Conservation (phyloP, 306 rosid genomes). For the Morella rubra region DNA sequence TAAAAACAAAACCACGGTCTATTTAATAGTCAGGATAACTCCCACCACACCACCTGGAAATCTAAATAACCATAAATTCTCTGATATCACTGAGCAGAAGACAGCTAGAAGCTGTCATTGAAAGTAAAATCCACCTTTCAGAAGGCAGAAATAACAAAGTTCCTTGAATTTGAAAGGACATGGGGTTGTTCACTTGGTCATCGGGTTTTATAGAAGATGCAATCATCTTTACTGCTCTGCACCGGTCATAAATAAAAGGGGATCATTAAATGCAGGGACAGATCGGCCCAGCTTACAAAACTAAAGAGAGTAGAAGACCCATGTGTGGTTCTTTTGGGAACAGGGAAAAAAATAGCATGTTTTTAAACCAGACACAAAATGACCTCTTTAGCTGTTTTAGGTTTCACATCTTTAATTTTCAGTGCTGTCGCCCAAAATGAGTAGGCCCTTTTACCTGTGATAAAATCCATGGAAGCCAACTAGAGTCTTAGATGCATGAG, state of each 20-base stretch:
- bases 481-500: slow-evolving; percentile 19
- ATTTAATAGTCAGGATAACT: slow-evolving; percentile 36
- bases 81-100: slow-evolving; percentile 63
- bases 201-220: slow-evolving; percentile 41
- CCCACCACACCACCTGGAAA: slow-evolving; percentile 65
- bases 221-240: slow-evolving; percentile 63
- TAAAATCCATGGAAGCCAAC: slow-evolving; percentile 36
- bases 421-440: slow-evolving; percentile 31
- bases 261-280: slow-evolving; percentile 54
- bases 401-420: slow-evolving; percentile 39
- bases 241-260: slow-evolving; percentile 41
- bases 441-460: slow-evolving; percentile 27
- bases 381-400: slow-evolving; percentile 46
- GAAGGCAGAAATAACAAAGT: slow-evolving; percentile 41
- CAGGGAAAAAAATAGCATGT: not conserved
- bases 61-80: slow-evolving; percentile 58
- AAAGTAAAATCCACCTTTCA: slow-evolving; percentile 51
- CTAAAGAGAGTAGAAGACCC: slow-evolving; percentile 51
- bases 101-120: slow-evolving; percentile 75
- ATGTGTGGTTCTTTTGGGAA: not conserved
- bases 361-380: slow-evolving; percentile 33
- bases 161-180: slow-evolving; percentile 72
- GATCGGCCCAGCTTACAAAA: slow-evolving; percentile 38
- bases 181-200: slow-evolving; percentile 47
- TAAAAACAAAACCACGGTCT: slow-evolving; percentile 19